Evolutionary conservation across 306 rosid genomes (phyloP), one percentile per base, ranked within the genome.

Genomic region (Cucumis melo): DNA sequence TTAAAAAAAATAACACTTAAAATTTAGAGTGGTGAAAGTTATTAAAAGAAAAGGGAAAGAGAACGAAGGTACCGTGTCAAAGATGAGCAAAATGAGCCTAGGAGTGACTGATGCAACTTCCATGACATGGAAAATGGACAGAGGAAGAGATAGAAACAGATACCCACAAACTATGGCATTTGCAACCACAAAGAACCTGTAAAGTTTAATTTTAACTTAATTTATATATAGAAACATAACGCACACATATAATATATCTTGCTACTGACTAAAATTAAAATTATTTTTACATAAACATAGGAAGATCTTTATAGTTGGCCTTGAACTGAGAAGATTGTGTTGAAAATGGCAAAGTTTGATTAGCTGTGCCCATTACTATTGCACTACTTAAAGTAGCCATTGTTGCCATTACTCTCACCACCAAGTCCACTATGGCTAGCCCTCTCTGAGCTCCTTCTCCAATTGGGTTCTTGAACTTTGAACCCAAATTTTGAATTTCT

Each of bases 151-250:
- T 44, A 89, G 80, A 67, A 62, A 87, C 27, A 89, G 87, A 73
- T 89, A 89, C 13, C 85, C 91, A 80, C 87, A 80, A 7, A 85
- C 89, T 77, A 85, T 16, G 15, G 88, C 73, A 78, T 89, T 89
- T 8, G 76, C 88, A 56, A 73, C 3, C 87, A 89, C 88, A 81
- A 87, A 89, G 78, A 85, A 85, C 89, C 93, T 89, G 84, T 0
- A 51, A 24, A 4, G 10, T 4, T 32, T 4, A 16, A 27, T 6
- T 7, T 16, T 27, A 27, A 27, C 2, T 27, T 27, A n/a, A n/a
- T n/a, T n/a, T n/a, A n/a, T n/a, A n/a, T n/a, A n/a, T n/a, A n/a
- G n/a, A n/a, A n/a, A n/a, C n/a, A n/a, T n/a, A n/a, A n/a, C 2
- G 29, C 29, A 27, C 1, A 27, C 29, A 27, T 27, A 27, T 3